Evolutionary conservation across 2,329 filamentous ascomycete genomes (phyloP), one percentile per base, ranked within the genome.

Genomic region (Helotiales sp.): DNA sequence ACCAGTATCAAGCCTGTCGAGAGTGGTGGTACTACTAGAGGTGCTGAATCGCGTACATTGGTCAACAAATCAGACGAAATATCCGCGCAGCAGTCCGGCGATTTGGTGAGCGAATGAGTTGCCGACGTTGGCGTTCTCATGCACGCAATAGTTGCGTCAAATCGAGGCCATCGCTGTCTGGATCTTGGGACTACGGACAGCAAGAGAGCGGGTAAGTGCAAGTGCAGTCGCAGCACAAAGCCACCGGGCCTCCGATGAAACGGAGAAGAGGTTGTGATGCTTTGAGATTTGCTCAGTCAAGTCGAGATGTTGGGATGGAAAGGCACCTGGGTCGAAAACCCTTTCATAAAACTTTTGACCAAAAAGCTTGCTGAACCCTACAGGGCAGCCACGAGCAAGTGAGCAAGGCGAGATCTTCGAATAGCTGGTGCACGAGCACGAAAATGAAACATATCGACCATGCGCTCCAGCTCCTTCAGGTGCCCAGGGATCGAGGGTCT

Each of bases 21-120:
- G 40, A 24, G n/a, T 25, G 22, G 19, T 44, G 22, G 40, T 44
- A 5, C 22, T 24, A 44, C 40, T 24, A 44, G 27, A 25, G 40
- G 9, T 24, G 19, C 30, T 30, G 55, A 60, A 47, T 58, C 44
- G 54, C 52, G 57, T 29, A 50, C 47, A 51, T 62, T 49, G 54
- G 22, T 24, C 42, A 57, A 8, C 27, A 47, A 12, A 54, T 56
- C 29, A 40, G 49, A 51, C 49, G 44, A 49, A 27, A 58, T 49
- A 44, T 51, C 29, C 34, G 46, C 42, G 38, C 17, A 13, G 19
- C 25, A 30, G 40, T 34, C 52, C 27, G 38, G 38, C 38, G 38
- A 54, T 33, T 44, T 36, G 17, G 24, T 33, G n/a, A 25, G 38
- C 59, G 52, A 61, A 58, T 61, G 33, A 49, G 44, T 34, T 2